Percentiles rank a stretch among this genome's conserved stretches.
These are phyloP conservation scores for Physcomitrium patens DNA, from an alignment of 225 moss, liverwort and hornwort species.

Conservation along the genomic window DNA sequence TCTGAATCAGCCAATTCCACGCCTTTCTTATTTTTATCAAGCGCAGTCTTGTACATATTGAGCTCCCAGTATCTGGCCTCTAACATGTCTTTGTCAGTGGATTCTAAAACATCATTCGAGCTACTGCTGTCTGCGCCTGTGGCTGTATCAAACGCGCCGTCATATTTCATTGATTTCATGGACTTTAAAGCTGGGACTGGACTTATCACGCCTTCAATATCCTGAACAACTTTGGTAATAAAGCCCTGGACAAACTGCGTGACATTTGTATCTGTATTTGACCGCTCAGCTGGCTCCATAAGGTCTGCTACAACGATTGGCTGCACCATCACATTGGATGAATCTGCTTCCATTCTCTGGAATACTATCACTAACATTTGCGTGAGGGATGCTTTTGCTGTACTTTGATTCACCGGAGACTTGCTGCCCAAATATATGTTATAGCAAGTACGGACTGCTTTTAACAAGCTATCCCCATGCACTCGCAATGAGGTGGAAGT, in stretches of 20 bases:
- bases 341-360: slow-evolving; percentile 99
- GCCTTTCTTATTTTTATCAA: slow-evolving; percentile 84
- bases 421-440: slow-evolving; percentile 97
- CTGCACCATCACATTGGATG: slow-evolving; percentile 88
- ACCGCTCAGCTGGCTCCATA: slow-evolving; percentile 99
- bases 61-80: slow-evolving; percentile 99
- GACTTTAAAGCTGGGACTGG: slow-evolving; percentile 81
- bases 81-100: slow-evolving; percentile 97
- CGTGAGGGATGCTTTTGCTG: slow-evolving; percentile 97
- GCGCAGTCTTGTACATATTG: slow-evolving; percentile 94
- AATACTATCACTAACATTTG: slow-evolving; percentile 99
- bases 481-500: slow-evolving; percentile 96
- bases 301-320: slow-evolving; percentile 99
- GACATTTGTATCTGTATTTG: slow-evolving; percentile 85
- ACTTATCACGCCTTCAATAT: slow-evolving; percentile 97
- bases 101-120: slow-evolving; percentile 86
- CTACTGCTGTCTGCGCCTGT: slow-evolving; percentile 75
- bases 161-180: slow-evolving; percentile 87
- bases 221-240: slow-evolving; percentile 98
- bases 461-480: slow-evolving; percentile 94
- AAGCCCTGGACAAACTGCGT: slow-evolving; percentile 98
- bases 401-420: slow-evolving; percentile 94
- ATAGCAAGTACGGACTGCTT: slow-evolving; percentile 98
- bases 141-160: slow-evolving; percentile 91
- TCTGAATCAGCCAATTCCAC: slow-evolving; percentile 75